Percentiles rank a stretch among this genome's conserved stretches.
Evolutionary conservation across 2,329 filamentous ascomycete species (phyloP).

Genomic region (Colletotrichum spaethianum): DNA sequence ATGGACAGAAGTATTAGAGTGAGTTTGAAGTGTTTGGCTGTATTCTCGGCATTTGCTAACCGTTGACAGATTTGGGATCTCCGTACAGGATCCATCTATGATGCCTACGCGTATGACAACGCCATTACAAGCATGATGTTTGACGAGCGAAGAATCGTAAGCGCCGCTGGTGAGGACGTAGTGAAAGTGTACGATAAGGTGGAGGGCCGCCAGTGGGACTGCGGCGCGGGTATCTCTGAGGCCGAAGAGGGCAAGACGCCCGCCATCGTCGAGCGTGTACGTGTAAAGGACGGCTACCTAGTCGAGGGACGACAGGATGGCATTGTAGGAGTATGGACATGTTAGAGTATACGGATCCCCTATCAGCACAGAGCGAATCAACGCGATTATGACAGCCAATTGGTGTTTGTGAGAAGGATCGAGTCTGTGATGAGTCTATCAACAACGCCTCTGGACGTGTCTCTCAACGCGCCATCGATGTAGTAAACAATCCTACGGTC

Average conservation of each 20-base stretch:
- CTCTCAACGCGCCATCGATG: not conserved
- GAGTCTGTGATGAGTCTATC: not conserved
- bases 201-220: slow-evolving; percentile 96
- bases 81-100: slow-evolving; percentile 93
- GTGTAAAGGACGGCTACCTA: slow-evolving; percentile 94
- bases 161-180: slow-evolving; percentile 91
- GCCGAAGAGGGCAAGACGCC: slow-evolving; percentile 76
- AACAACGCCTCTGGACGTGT: not conserved
- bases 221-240: slow-evolving; percentile 83
- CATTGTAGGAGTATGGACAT: slow-evolving; percentile 91
- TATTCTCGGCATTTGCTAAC: not conserved
- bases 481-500: not conserved
- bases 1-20: slow-evolving; percentile 94
- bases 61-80: slow-evolving; percentile 95
- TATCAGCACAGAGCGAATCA: slow-evolving; percentile 37
- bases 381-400: slow-evolving; percentile 23
- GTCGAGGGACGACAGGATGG: slow-evolving; percentile 92
- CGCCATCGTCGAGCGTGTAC: slow-evolving; percentile 84
- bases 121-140: slow-evolving; percentile 98
- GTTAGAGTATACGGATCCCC: slow-evolving; percentile 55
- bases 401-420: not conserved
- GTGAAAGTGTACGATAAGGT: slow-evolving; percentile 99
- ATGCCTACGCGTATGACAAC: slow-evolving; percentile 95
- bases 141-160: slow-evolving; percentile 88
- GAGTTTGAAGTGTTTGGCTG: slow-evolving; percentile 58